Evolutionary conservation across 106 monocot species (phyloP), one percentile per base, ranked within the genome.

Genomic region (Dactylorhiza incarnata): DNA sequence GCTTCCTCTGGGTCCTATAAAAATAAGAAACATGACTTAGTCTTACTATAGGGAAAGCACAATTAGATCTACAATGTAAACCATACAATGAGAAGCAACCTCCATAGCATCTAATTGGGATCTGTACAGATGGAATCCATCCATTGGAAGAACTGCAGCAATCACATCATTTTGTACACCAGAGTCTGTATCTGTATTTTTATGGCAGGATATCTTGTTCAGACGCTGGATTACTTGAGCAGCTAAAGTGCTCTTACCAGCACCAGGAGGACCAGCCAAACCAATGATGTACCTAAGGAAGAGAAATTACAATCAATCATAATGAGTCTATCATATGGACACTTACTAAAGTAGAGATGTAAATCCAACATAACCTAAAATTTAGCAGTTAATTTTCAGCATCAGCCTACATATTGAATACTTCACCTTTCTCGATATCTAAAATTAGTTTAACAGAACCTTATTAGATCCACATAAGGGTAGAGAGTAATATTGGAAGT

Each of bases 61-160:
- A 78, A 71, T 6, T 55, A 53, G 16, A 76, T 48, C 5, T 68
- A 58, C 16, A 5, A 55, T 25, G n/a, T 37, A 8, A 65, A 69
- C 25, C 0, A 62, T 14, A 68, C 15, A 80, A 71, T 68, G 10
- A 50, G 71, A 65, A 52, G 81, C 61, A 63, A 92, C 97, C 91
- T 97, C 91, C 97, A 94, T 91, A 47, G 81, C 85, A 74, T 94
- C 89, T 17, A 97, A 84, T 72, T 97, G 94, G 78, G 91, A 89
- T 29, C 89, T 89, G 62, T 97, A 94, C 19, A 97, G 85, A 82
- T 97, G 97, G 78, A 97, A 97, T 68, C 97, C 97, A 83, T 97
- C 97, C 97, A 97, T 97, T 1, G 97, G 97, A 82, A 97, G 84
- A 26, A 87, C 80, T 45, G 81, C 83, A 20, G 88, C 94, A 76